Evolutionary conservation across 2,329 filamentous ascomycete species (phyloP).

Genomic region (Aspergillus sp.): DNA sequence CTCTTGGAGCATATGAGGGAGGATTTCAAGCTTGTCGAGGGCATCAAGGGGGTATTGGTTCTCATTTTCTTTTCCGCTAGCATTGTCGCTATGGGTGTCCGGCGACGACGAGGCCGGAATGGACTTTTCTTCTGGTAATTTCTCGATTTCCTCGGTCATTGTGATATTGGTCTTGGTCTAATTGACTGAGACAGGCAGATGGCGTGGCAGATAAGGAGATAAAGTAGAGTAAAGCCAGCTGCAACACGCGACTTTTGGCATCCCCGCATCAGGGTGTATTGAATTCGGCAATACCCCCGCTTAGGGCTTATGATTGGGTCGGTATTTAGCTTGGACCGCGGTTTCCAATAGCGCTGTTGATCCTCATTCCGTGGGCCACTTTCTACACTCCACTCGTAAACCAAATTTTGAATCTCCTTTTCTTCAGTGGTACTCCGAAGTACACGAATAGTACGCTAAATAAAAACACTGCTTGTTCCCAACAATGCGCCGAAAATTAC

Average conservation of each 20-base stretch:
- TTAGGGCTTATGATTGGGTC: background rate
- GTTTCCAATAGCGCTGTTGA: constrained; percentile 10
- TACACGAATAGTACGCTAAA: background rate
- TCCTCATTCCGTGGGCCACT: constrained; percentile 5
- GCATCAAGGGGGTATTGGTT: constrained; percentile 16
- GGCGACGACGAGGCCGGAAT: background rate
- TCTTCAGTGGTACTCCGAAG: constrained; percentile 2
- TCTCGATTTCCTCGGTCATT: background rate
- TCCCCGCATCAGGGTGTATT: background rate
- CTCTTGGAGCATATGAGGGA: constrained; percentile 30
- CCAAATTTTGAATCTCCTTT: constrained; percentile 4
- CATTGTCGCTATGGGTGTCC: background rate
- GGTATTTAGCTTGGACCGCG: constrained; percentile 6
- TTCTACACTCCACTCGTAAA: too few relatives aligned
- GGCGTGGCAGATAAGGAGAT: too few relatives aligned
- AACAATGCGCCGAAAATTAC: too few relatives aligned
- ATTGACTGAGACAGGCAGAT: too few relatives aligned
- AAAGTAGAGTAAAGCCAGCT: too few relatives aligned
- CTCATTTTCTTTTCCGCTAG: background rate
- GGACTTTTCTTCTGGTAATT: background rate
- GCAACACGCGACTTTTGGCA: too few relatives aligned
- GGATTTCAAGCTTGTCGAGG: constrained; percentile 27
- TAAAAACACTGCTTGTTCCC: background rate
- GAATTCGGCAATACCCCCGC: background rate
- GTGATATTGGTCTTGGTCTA: too few relatives aligned